phyloP scores from a whole-genome alignment of 2,329 filamentous ascomycete genomes.

The Fusarium armeniacum region DNA sequence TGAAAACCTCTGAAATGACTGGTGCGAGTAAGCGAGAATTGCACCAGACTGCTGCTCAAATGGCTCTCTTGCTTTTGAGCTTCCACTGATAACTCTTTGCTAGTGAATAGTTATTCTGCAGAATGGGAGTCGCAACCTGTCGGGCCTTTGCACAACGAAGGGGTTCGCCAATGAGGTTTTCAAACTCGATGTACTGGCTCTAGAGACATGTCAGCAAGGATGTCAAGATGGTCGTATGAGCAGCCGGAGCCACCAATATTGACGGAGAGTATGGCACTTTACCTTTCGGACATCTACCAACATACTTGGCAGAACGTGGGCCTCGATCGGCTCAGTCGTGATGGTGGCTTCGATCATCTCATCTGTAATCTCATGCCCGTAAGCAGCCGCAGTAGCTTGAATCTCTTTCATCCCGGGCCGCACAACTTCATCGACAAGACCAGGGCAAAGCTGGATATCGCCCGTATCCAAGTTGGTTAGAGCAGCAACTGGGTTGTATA shows the following conservation, averaged over 20 bases:
- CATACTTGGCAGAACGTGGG: slow-evolving; percentile 47
- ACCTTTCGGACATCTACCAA: slow-evolving; percentile 45
- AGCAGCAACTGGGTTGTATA: slow-evolving; percentile 45
- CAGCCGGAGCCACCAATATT: neutral
- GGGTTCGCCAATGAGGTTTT: slow-evolving; percentile 48
- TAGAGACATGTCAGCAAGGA: slow-evolving; percentile 25
- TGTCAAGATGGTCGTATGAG: neutral
- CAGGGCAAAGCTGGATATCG: slow-evolving; percentile 46
- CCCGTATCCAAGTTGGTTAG: slow-evolving; percentile 43
- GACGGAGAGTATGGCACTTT: neutral
- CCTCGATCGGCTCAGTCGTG: slow-evolving; percentile 43
- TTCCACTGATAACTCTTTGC: slow-evolving; percentile 47
- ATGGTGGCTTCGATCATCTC: slow-evolving; percentile 45
- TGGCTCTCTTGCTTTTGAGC: slow-evolving; percentile 22
- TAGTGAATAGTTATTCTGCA: slow-evolving; percentile 42
- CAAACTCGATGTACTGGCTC: slow-evolving; percentile 48
- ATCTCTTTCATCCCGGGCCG: slow-evolving; percentile 48
- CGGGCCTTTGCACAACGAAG: slow-evolving; percentile 40
- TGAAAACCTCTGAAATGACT: neutral
- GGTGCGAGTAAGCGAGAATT: too few relatives aligned
- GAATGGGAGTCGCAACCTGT: slow-evolving; percentile 34
- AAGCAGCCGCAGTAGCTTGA: slow-evolving; percentile 40
- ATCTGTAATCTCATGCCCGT: slow-evolving; percentile 43
- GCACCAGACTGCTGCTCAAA: neutral
- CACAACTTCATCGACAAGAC: slow-evolving; percentile 42